A percentile compares a stretch with the other conserved stretches of the same genome.
Conservation (phyloP, 495 filamentous ascomycete genomes). For the Aspergillus avenaceus region DNA sequence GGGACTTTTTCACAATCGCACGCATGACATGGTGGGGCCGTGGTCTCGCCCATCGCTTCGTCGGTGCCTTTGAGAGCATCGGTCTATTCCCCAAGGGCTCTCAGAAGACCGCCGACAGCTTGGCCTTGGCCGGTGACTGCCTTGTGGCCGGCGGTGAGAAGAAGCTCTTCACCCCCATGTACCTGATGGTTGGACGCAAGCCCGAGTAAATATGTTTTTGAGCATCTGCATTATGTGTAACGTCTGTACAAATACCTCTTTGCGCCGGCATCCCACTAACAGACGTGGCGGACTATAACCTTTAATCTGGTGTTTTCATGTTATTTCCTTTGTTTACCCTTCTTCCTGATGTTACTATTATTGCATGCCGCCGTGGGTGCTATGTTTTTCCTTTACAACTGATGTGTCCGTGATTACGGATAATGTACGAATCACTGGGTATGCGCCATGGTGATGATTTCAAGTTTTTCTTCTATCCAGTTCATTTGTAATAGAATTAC, state of each 20-base stretch:
- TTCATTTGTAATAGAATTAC: too few species aligned
- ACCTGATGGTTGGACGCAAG: conserved; percentile 95
- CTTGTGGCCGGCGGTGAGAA: conserved; percentile 86
- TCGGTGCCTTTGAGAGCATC: conserved; percentile 72
- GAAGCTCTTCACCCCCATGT: conserved; percentile 98
- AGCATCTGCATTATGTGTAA: conserved; percentile 3
- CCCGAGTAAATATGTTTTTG: conserved; percentile 44
- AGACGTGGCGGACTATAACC: conserved; percentile 15
- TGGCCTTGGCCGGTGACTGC: conserved; percentile 79
- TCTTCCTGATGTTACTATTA: conserved; percentile 7
- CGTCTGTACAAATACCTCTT: conserved; percentile 13
- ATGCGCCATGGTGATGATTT: conserved; percentile 19
- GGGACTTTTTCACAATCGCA: conserved; percentile 79
- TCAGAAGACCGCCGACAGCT: conserved; percentile 90
- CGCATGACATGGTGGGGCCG: conserved; percentile 90
- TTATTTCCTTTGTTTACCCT: conserved; percentile 1
- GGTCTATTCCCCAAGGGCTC: conserved; percentile 78
- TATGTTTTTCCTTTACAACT: conserved; percentile 7
- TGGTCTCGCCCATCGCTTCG: conserved; percentile 68
- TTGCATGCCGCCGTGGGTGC: conserved; percentile 21
- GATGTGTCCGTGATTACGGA: conserved; percentile 3
- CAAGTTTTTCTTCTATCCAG: neutral
- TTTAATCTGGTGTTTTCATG: conserved; percentile 17
- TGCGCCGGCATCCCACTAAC: conserved; percentile 2
- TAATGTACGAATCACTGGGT: conserved; percentile 18